Base-by-base conservation (phyloP, 371 early-diverging fungal genomes). In the Haplosporangium sp. region DNA sequence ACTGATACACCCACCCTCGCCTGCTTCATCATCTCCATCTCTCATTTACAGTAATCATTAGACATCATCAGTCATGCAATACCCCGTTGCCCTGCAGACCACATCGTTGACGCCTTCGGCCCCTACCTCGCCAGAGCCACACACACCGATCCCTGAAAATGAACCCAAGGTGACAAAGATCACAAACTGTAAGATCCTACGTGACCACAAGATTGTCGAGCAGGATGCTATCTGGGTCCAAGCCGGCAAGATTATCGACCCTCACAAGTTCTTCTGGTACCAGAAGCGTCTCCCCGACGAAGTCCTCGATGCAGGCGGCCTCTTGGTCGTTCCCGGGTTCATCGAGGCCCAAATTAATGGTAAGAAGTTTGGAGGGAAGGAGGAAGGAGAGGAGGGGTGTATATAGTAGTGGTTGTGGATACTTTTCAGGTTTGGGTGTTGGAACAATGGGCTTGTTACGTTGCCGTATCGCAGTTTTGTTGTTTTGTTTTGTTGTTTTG, bases 341-440 rank as follows among this genome's bases (percentile, higher is more conserved):
- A 89, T 95, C 46, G 95, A 95, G 67, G 81, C 93, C 13, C 95
- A 95, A 80, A 90, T 95, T 64, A 95, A 95, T 65, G 95, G 86
- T 84, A 76, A 60, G 63, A 13, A 42, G 11, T 20, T 1, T n/a
- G 14, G 43, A 43, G 43, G 43, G 43, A 43, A 43, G 43, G 13
- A 7, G 43, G 7, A 43, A 43, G 13, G 43, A 43, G 43, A 43
- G 13, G 43, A 43, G 13, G 43, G 13, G 43, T 9, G 13, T 7
- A 13, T 9, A 43, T 7, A 43, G 13, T 7, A 43, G 43, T 9
- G 43, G 13, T 43, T 43, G 10, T 43, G 43, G 7, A 9, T 7
- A 43, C 10, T 7, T 43, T 43, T n/a, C n/a, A n/a, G n/a, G n/a
- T n/a, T n/a, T n/a, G n/a, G n/a, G n/a, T n/a, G n/a, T n/a, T n/a